Evolutionary conservation across 257 asterid species (phyloP), one percentile per base, ranked within the genome.

Genomic region (Lavandula angustifolia): DNA sequence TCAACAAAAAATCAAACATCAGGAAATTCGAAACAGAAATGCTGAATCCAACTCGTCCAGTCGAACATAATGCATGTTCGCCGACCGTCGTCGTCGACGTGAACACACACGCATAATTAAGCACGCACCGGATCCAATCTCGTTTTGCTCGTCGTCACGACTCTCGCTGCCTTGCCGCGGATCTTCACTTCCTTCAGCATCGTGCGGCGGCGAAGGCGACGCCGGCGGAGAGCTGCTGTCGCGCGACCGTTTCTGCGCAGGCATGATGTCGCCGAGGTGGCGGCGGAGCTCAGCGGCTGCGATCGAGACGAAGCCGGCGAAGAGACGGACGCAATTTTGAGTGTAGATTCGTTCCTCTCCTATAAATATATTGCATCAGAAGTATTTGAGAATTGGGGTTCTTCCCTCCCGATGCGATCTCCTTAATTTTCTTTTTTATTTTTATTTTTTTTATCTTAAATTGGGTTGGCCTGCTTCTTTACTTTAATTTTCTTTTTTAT

Each of bases 241-340:
- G 71, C 73, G 75, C 27, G 82, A 64, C 13, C 87, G 94, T 83
- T 84, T 91, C 40, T 81, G 89, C 0, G 87, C 81, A 54, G 96
- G 95, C 97, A 89, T 87, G 83, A 77, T 73, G 70, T 67, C 32
- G 76, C 38, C 67, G 76, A 78, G 71, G 76, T 48, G 67, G 67
- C 9, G 75, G 56, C 10, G 68, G 78, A 83, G 80, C 82, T 79
- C 27, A 71, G 59, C 68, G 75, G 80, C 38, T 67, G 69, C 59
- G 75, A 56, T 29, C 76, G 75, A 41, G 75, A 64, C 66, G 81
- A 49, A 58, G 78, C 68, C 76, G 54, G 54, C 53, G 76, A 73
- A 76, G 75, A 63, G 62, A 75, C 55, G 71, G 54, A 69, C 37
- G 71, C 52, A 68, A 74, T 71, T 56, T 60, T 61, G 82, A 76